Evolutionary conservation across 78 protist genomes (phyloP).

Genomic region (Isochrysis galbana): DNA sequence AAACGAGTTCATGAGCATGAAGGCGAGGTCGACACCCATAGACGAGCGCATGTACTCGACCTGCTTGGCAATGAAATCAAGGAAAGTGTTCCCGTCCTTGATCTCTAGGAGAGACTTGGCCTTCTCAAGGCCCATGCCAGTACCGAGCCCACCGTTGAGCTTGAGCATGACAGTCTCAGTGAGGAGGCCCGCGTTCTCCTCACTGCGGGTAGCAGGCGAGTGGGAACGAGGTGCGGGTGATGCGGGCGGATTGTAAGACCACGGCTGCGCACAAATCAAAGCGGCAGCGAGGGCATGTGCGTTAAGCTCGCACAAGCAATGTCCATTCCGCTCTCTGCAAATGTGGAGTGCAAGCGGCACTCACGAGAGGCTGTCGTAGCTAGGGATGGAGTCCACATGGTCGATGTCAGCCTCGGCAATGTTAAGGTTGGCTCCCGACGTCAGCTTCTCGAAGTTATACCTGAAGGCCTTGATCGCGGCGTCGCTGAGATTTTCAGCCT

Average conservation of each 20-base stretch:
- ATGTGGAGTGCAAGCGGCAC: no score
- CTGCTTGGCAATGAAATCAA: constrained; percentile 93
- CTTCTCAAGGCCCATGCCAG: constrained; percentile 98
- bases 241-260: no score
- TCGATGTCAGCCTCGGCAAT: background rate
- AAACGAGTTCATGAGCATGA: constrained; percentile 97
- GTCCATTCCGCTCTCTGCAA: no score
- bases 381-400: background rate
- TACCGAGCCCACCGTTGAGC: constrained; percentile 96
- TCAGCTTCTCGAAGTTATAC: background rate
- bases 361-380: background rate
- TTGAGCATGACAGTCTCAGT: constrained; percentile 77
- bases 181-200: constrained; percentile 43
- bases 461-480: background rate
- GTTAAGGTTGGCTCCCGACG: background rate
- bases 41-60: constrained; percentile 48
- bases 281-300: no score
- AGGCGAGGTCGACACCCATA: constrained; percentile 11
- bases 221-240: no score
- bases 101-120: constrained; percentile 92
- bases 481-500: background rate
- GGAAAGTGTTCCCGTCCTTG: constrained; percentile 79
- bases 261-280: no score
- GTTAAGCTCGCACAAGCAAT: no score
- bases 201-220: background rate